Conservation (phyloP, 805 yeast species). For the Hanseniaspora meyeri region DNA sequence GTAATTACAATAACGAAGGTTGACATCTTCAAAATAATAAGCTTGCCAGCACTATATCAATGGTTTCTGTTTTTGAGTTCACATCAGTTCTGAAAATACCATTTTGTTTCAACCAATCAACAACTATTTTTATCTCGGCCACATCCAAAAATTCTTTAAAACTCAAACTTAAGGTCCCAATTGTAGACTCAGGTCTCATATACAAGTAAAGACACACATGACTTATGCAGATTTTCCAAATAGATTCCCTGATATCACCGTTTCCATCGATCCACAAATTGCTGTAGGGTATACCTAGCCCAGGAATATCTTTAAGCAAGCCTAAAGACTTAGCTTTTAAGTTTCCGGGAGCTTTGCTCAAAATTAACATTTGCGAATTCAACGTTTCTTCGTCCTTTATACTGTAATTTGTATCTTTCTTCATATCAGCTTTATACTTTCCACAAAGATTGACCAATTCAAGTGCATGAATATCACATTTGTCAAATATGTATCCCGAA, state of each 20-base stretch:
- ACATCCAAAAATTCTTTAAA: constrained; percentile 27
- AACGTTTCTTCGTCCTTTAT: not conserved
- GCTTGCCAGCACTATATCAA: not conserved
- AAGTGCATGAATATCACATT: not conserved
- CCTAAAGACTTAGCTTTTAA: constrained; percentile 40
- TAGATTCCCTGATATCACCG: constrained; percentile 43
- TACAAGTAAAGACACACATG: constrained; percentile 36
- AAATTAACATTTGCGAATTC: constrained; percentile 22
- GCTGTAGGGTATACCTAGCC: constrained; percentile 50
- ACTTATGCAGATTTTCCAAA: constrained; percentile 50
- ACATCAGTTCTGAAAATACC: constrained; percentile 14
- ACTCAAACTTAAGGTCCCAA: constrained; percentile 17
- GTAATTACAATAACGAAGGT: too few species aligned
- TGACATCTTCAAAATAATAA: not conserved
- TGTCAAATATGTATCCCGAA: not conserved
- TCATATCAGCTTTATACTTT: not conserved
- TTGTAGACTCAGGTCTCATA: constrained; percentile 44
- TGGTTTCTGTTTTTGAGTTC: not conserved
- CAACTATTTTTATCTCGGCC: constrained; percentile 30
- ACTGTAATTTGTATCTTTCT: constrained; percentile 2
- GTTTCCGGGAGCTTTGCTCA: constrained; percentile 30
- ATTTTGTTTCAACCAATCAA: constrained; percentile 37
- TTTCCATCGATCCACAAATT: constrained; percentile 58
- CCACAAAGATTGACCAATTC: not conserved
- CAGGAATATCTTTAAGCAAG: constrained; percentile 32